Evolutionary conservation across 148 eudicot species (phyloP), one percentile per base, ranked within the genome.

Genomic region (Hydrangea macrophylla): DNA sequence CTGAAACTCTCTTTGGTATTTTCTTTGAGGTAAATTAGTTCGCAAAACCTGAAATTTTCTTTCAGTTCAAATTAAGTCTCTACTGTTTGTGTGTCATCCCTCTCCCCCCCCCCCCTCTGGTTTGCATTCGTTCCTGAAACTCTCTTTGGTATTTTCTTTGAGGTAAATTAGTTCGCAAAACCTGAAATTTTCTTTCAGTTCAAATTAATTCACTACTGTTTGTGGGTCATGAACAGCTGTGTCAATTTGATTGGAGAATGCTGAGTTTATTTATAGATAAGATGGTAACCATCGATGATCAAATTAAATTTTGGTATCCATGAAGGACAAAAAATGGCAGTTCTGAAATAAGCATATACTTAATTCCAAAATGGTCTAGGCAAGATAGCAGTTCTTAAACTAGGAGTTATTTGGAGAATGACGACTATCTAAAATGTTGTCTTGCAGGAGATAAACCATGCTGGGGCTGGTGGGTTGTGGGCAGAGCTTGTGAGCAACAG

Each of bases 391-490:
- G 7, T 45, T 42, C 40, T 24, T n/a, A n/a, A n/a, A n/a, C n/a
- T n/a, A 12, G 48, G 3, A 2, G 17, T 42, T 42, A 11, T 2
- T 42, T 12, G 60, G 58, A 36, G 0, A 20, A 37, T 28, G 59
- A 53, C 53, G 42, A 15, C 32, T 63, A 18, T 63, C 30, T 60
- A 22, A 71, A 53, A 63, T 70, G 42, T 30, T 56, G 9, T 55
- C 51, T 20, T 81, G 74, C 79, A 93, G 98, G 98, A 93, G 73
- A 88, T 93, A 54, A 90, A 93, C 75, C 95, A 93, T 75, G 90
- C 98, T 55, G 98, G 98, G 68, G 80, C 96, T 51, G 98, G 98
- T 67, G 98, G 98, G 55, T 79, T 93, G 61, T 93, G 98, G 98
- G 88, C 95, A 39, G 98, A 93, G 81, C 92, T 93, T 51, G 95